A percentile compares a stretch with the other conserved stretches of the same genome.
Conservation (phyloP, 257 asterid species). For the Solanum piurae region DNA sequence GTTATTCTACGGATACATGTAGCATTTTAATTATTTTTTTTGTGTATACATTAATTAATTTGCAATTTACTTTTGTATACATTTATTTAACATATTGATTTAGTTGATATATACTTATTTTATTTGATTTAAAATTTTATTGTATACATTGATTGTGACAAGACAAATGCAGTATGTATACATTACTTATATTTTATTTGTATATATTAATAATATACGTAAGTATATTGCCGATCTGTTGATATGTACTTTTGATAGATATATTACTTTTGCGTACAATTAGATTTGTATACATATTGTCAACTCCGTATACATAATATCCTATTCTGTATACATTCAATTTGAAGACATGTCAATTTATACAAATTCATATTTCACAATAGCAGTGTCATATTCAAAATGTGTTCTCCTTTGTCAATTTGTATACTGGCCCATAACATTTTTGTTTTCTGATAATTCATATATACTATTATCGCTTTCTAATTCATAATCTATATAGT, state of each 20-base stretch:
- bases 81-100: background rate
- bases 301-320: background rate
- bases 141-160: background rate
- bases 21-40: too few relatives aligned
- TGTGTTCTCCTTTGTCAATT: background rate
- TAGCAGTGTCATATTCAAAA: background rate
- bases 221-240: too few relatives aligned
- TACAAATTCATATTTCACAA: background rate
- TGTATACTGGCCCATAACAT: background rate
- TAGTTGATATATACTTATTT: too few relatives aligned
- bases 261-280: background rate
- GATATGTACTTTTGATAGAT: too few relatives aligned
- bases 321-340: background rate
- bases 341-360: background rate
- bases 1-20: too few relatives aligned
- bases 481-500: too few relatives aligned
- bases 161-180: background rate
- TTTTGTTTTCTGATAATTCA: too few relatives aligned
- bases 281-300: background rate
- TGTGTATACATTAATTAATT: background rate
- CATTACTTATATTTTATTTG: background rate
- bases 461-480: too few relatives aligned
- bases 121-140: too few relatives aligned
- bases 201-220: too few relatives aligned
- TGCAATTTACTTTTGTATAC: background rate